Base-by-base conservation (phyloP, 768 basidiomycete species). In the Leccinum obscurum region DNA sequence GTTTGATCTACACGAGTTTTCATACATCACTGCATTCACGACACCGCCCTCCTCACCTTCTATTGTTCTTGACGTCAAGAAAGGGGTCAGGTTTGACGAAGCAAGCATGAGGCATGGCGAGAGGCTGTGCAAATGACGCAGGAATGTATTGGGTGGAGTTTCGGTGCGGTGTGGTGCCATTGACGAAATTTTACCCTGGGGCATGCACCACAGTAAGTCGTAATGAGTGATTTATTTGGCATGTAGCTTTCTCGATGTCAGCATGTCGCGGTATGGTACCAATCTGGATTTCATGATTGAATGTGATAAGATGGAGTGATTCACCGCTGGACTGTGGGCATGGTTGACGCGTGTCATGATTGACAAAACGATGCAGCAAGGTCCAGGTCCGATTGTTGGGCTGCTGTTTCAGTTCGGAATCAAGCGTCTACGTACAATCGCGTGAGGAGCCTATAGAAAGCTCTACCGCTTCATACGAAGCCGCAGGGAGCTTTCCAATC, bases 21-120 rank as follows among this genome's bases (percentile, higher is more conserved):
- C 73, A 30, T 69, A 73, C 52, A 32, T 71, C 35, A 73, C 71
- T 11, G 72, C 69, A 13, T 69, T 70, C 39, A 71, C 72, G 26
- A 75, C 73, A 57, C 71, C 66, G 56, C 64, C 71, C 55, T 68
- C 70, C 26, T 69, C 69, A 15, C 70, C 69, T 62, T 70, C 68
- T 6, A 58, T 54, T 6, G 57, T 44, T 39, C 41, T 59, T 54
- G 56, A 52, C 52, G 58, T 58, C 22, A 50, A 62, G 62, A 64
- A 53, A 51, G 65, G 57, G 54, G 59, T 41, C 20, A 22, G 34
- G 15, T 41, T 56, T 46, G 46, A 37, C 50, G 64, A 62, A 48
- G 41, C 54, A 62, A 59, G 54, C 58, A 61, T 24, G 66, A 26
- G 46, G 64, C 32, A 61, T 60, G 26, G 71, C 51, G 53, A 58